Evolutionary conservation across 345 rosid genomes (phyloP), one percentile per base, ranked within the genome.

Genomic region (Streptanthus diversifolius): DNA sequence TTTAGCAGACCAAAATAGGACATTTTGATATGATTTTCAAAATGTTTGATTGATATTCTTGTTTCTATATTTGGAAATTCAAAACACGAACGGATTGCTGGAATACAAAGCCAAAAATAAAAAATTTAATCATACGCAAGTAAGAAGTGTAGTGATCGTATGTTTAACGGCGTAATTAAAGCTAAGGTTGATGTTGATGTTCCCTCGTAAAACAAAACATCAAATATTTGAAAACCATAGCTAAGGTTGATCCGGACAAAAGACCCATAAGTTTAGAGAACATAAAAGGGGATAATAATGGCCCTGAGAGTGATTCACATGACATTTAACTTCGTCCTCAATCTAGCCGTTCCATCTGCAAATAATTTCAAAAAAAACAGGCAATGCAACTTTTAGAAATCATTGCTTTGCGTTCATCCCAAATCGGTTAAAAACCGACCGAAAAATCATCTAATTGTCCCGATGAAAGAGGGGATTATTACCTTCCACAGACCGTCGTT

Each of bases 401-500:
- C 37, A 27, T 18, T 36, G 32, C 7, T 55, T 13, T 12, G 49
- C 44, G 0, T 17, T 56, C 45, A 17, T 27, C 13, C 21, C 45
- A 36, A 13, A 63, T 63, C 7, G 29, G 13, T 36, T 15, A 37
- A 5, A 11, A 5, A 21, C 17, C 7, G 5, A 11, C 7, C 19
- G 1, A 54, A 1, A 54, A 27, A 27, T 54, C 44, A 21, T 54
- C 12, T 25, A 7, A 44, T 19, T 18, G 21, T 14, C 21, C 10
- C n/a, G 0, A 62, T 24, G 48, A 49, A 32, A 15, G 57, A 55
- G 57, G 19, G 19, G 5, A 21, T 36, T 4, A 18, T 48, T 85
- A 87, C 99, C 98, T 95, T 92, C 99, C 98, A 95, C 36, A 95
- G 93, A 68, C 98, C 98, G 73, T 92, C 99, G 48, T 92, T 95